Conservation (phyloP, 139 green algal species). For the Coccomyxa sp. region DNA sequence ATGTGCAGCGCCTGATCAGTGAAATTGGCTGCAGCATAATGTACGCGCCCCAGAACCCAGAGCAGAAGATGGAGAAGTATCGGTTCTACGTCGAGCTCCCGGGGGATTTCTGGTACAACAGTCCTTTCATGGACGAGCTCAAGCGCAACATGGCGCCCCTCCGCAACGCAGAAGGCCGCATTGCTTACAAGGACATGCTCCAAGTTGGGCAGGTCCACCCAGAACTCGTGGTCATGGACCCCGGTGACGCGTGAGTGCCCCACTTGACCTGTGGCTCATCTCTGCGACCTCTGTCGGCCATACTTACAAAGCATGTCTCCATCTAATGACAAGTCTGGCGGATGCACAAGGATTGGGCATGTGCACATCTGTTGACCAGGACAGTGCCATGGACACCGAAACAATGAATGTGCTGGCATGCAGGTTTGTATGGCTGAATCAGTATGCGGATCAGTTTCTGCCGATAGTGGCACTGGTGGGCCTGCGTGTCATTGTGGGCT, state of each 20-base stretch:
- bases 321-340: no score
- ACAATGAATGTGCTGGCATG: background rate
- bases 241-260: constrained; percentile 37
- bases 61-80: constrained; percentile 70
- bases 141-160: constrained; percentile 31
- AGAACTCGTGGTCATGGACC: constrained; percentile 60
- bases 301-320: no score
- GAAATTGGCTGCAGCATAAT: constrained; percentile 25
- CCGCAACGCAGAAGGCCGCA: constrained; percentile 16
- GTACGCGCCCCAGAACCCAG: constrained; percentile 41
- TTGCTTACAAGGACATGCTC: constrained; percentile 39
- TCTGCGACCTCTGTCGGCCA: no score
- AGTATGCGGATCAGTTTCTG: constrained; percentile 45
- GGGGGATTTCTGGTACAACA: constrained; percentile 67
- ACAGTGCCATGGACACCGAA: no score
- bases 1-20: background rate
- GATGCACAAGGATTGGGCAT: no score
- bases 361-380: no score
- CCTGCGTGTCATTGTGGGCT: constrained; percentile 34
- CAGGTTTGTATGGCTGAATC: constrained; percentile 49
- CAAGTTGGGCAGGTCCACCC: constrained; percentile 39
- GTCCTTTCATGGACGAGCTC: constrained; percentile 54
- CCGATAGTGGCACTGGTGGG: constrained; percentile 45
- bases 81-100: constrained; percentile 70
- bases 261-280: no score